These are phyloP conservation scores for Turritis glabra DNA, from an alignment of 345 rosid genomes.

Conservation along the genomic window DNA sequence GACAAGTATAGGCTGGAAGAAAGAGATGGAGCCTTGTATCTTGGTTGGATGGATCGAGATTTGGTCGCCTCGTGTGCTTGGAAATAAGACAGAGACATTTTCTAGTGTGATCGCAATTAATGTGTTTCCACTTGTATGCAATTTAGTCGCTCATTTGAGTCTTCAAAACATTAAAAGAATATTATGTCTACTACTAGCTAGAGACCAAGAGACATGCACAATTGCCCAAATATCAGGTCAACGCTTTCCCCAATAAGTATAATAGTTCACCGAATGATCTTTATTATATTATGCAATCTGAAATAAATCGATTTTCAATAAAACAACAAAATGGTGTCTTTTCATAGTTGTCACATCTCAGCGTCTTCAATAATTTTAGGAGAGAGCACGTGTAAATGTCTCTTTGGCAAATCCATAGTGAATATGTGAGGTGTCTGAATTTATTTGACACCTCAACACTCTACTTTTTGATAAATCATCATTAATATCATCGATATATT, in stretches of 20 bases:
- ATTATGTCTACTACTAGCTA: neutral
- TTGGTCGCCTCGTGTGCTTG: slow-evolving; percentile 93
- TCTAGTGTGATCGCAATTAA: slow-evolving; percentile 14
- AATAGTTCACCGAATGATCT: neutral
- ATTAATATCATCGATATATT: too few relatives aligned
- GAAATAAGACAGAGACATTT: slow-evolving; percentile 46
- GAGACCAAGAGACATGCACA: neutral
- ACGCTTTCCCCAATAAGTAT: neutral
- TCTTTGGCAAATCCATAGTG: neutral
- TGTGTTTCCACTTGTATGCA: slow-evolving; percentile 19
- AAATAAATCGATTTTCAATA: neutral
- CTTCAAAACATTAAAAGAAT: slow-evolving; percentile 15
- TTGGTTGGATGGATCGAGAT: slow-evolving; percentile 93
- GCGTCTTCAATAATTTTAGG: neutral
- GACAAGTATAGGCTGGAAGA: slow-evolving; percentile 74
- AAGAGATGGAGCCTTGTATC: slow-evolving; percentile 78
- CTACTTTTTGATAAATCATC: neutral
- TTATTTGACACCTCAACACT: neutral
- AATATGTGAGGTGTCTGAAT: neutral
- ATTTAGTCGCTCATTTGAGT: slow-evolving; percentile 14
- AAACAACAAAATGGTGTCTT: neutral
- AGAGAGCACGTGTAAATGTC: neutral
- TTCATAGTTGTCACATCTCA: neutral
- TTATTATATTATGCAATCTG: neutral
- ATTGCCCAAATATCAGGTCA: neutral